Evolutionary conservation across 78 protist genomes (phyloP), one percentile per base, ranked within the genome.

Genomic region (Dictyostelium capitatum): DNA sequence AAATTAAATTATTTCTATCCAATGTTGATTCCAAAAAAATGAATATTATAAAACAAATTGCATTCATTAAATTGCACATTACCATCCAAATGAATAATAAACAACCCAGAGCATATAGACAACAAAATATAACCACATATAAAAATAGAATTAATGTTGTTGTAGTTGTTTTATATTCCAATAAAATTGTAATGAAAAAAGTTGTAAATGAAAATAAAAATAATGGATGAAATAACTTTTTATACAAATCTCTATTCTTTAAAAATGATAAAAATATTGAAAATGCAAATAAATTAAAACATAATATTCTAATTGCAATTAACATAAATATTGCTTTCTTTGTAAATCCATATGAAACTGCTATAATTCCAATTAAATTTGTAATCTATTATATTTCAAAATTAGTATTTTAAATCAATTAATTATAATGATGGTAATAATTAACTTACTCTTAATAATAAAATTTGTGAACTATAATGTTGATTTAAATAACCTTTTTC

Each of bases 1-100:
- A 87, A 15, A 87, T 77, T 50, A 74, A 17, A 56, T 87, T 87
- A 43, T 47, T 59, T 28, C 50, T 23, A 65, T 87, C 93, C 23
- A 87, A 41, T 2, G 15, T 48, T 23, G 93, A 77, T 46, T 87
- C 78, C 6, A 87, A 25, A 17, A 87, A 78, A 5, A 87, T 80
- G 25, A 87, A 87, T 10, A 87, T 78, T n/a, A 87, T 62, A 43
- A 87, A 87, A 51, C 83, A 77, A 5, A 65, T 6, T 11, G 93
- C 78, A 47, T 74, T 80, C 84, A 87, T 77, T 19, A 87, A 53
- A 51, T 87, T 87, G 6, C 64, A 64, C 23, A 87, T 50, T 1
- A 87, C 93, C 93, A 87, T 87, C 93, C 93, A 87, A 23, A 87
- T 46, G 67, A 77, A 87, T 30, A 87, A 19, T 50, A 87, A 67